Percentiles rank a stretch among this genome's conserved stretches.
phyloP scores from a whole-genome alignment of 345 rosid species.

The Raphanus sativus region DNA sequence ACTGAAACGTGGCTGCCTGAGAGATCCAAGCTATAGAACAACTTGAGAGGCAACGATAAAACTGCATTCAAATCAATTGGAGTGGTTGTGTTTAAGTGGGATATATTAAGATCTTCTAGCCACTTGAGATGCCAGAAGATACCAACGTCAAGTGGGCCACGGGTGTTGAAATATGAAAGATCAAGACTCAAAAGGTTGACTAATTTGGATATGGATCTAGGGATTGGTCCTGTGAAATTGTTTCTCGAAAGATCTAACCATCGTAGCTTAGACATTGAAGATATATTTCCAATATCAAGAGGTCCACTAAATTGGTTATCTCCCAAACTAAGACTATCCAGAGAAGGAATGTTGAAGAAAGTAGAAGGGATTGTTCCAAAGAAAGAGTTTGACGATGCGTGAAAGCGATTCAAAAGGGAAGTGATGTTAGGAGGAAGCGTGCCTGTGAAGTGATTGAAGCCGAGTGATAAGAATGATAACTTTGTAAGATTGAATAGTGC shows the following conservation, averaged over 20 bases:
- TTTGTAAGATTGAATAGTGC: not conserved
- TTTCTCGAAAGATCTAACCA: no score
- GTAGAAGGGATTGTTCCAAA: not conserved
- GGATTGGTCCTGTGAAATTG: not conserved
- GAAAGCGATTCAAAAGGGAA: not conserved
- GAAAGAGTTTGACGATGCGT: not conserved
- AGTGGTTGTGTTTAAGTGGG: not conserved
- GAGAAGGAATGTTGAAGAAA: not conserved
- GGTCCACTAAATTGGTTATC: no score
- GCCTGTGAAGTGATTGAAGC: not conserved
- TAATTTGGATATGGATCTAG: not conserved
- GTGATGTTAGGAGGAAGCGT: not conserved
- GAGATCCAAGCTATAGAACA: not conserved
- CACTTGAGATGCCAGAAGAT: not conserved
- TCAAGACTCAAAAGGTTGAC: not conserved
- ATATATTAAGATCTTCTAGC: not conserved
- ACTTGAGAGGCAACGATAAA: not conserved
- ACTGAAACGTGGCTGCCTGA: not conserved
- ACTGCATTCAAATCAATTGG: not conserved
- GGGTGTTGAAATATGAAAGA: not conserved
- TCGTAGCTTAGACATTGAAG: no score
- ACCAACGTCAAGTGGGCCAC: not conserved
- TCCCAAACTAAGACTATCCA: no score
- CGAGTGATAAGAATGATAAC: not conserved
- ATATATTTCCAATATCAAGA: no score